These are phyloP conservation scores for Aspergillus awamori DNA, from an alignment of 2,329 filamentous ascomycete genomes.

Conservation along the genomic window DNA sequence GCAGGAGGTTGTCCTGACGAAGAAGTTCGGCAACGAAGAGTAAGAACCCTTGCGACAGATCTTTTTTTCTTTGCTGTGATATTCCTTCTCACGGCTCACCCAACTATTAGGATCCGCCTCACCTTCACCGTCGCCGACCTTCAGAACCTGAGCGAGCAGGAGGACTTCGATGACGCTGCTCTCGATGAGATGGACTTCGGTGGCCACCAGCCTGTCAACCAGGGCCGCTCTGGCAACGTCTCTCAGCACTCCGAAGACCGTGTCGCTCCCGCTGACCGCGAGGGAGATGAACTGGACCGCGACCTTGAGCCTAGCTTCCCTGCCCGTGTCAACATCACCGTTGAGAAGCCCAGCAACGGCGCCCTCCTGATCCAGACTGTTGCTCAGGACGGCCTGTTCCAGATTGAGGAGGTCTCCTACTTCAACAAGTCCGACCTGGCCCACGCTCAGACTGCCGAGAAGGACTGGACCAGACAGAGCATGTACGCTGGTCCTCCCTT, in stretches of 20 bases:
- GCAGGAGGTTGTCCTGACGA: slow-evolving; percentile 83
- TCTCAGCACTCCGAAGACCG: slow-evolving; percentile 57
- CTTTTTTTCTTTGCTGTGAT: neutral
- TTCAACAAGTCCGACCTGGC: slow-evolving; percentile 78
- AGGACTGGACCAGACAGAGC: slow-evolving; percentile 73
- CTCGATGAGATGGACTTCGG: slow-evolving; percentile 62
- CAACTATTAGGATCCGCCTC: slow-evolving; percentile 67
- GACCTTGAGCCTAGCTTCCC: slow-evolving; percentile 66
- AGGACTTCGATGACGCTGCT: slow-evolving; percentile 59
- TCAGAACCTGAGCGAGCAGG: slow-evolving; percentile 64
- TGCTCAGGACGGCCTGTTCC: slow-evolving; percentile 81
- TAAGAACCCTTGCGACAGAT: slow-evolving; percentile 48
- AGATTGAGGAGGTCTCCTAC: slow-evolving; percentile 89
- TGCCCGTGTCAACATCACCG: slow-evolving; percentile 78
- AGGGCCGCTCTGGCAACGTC: slow-evolving; percentile 55
- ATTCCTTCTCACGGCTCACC: neutral
- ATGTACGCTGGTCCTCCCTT: slow-evolving; percentile 91
- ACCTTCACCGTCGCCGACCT: slow-evolving; percentile 85
- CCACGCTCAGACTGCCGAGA: slow-evolving; percentile 73
- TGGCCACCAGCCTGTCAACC: slow-evolving; percentile 58
- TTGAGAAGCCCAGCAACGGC: slow-evolving; percentile 85
- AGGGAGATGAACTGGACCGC: slow-evolving; percentile 59
- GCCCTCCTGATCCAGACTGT: slow-evolving; percentile 84
- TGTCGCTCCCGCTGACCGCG: slow-evolving; percentile 59
- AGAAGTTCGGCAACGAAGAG: slow-evolving; percentile 86